A percentile compares a stretch with the other conserved stretches of the same genome.
These are phyloP conservation scores for Apiotrichum sp. DNA, from an alignment of 1,284 basidiomycete species.

Conservation along the genomic window DNA sequence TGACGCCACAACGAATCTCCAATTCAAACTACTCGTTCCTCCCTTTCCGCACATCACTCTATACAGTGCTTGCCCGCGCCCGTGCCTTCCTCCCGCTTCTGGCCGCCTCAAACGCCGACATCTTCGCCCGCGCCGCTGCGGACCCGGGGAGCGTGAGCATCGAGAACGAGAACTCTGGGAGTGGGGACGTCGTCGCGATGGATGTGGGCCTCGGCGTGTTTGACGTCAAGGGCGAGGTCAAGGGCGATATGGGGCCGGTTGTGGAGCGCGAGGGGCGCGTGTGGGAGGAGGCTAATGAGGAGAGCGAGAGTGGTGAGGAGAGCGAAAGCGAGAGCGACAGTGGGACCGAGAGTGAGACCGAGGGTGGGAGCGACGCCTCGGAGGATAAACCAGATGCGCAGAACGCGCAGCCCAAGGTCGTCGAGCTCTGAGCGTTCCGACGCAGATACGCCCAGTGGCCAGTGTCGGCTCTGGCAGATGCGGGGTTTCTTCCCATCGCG, in stretches of 20 bases:
- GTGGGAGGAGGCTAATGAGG: background rate
- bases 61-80: conserved; percentile 28
- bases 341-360: conserved; percentile 5
- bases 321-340: conserved; percentile 2
- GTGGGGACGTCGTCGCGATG: conserved; percentile 9
- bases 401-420: background rate
- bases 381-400: background rate
- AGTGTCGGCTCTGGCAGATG: no score
- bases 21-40: no score
- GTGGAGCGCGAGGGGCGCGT: conserved; percentile 15
- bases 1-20: background rate
- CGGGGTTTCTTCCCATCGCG: no score
- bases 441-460: no score
- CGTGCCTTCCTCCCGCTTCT: conserved; percentile 37
- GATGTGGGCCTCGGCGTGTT: conserved; percentile 42
- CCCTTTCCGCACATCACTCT: background rate
- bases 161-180: conserved; percentile 1
- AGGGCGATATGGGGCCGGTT: conserved; percentile 19
- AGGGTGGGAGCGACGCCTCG: background rate
- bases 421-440: background rate
- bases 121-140: conserved; percentile 20
- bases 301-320: conserved; percentile 8
- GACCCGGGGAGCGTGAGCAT: conserved; percentile 31
- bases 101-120: conserved; percentile 26
- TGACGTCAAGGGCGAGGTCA: conserved; percentile 22